These are phyloP conservation scores for Cercospora citrullina DNA, from an alignment of 2,329 filamentous ascomycete species.

Conservation along the genomic window DNA sequence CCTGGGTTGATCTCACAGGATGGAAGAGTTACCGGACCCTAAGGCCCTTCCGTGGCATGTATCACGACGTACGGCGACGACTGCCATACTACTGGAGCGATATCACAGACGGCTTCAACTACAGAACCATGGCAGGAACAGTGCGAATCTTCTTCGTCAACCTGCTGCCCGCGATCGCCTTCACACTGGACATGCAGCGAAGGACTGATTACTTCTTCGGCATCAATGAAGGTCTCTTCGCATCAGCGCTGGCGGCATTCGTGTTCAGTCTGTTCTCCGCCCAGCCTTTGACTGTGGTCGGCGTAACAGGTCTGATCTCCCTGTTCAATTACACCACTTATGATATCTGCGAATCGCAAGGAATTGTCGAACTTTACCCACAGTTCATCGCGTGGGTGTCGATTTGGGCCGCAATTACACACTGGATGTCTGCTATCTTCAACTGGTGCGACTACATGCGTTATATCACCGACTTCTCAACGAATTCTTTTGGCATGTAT, in stretches of 20 bases:
- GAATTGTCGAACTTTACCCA: constrained; percentile 51
- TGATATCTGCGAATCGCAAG: constrained; percentile 55
- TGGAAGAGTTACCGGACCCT: constrained; percentile 42
- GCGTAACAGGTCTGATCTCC: constrained; percentile 57
- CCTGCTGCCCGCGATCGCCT: constrained; percentile 59
- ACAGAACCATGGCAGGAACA: constrained; percentile 56
- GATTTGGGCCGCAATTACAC: constrained; percentile 59
- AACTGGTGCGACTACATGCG: constrained; percentile 60
- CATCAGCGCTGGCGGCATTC: constrained; percentile 57
- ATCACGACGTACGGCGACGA: constrained; percentile 54
- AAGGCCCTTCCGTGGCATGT: constrained; percentile 54
- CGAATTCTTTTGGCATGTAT: constrained; percentile 56
- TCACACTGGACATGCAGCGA: constrained; percentile 59
- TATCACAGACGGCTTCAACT: constrained; percentile 56
- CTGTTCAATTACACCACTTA: constrained; percentile 62
- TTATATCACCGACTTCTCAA: constrained; percentile 59
- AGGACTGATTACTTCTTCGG: constrained; percentile 56
- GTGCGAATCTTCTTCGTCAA: constrained; percentile 62
- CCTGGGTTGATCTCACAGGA: constrained; percentile 39
- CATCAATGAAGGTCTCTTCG: constrained; percentile 58
- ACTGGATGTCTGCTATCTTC: constrained; percentile 56
- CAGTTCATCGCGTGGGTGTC: constrained; percentile 58
- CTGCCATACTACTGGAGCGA: constrained; percentile 59
- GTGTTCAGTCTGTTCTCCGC: constrained; percentile 55
- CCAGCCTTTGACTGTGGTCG: constrained; percentile 59